Conservation (phyloP, 768 basidiomycete species). For the Tremella mesenterica region DNA sequence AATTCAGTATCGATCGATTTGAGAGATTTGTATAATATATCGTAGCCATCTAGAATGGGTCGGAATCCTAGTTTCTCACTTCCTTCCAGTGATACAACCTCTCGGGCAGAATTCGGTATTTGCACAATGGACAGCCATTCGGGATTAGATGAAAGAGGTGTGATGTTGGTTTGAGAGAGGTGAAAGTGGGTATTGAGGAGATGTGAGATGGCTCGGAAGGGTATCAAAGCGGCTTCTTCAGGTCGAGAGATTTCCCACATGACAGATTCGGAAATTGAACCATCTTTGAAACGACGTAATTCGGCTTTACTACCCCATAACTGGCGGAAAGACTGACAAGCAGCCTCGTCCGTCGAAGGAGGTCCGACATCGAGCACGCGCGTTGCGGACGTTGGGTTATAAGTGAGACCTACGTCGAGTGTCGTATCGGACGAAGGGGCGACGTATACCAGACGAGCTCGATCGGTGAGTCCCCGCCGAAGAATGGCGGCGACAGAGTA, state of each 20-base stretch:
- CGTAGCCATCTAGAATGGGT: conserved; percentile 66
- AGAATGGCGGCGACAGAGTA: conserved; percentile 37
- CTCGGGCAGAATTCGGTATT: conserved; percentile 41
- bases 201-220: conserved; percentile 63
- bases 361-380: conserved; percentile 91
- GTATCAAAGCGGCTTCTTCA: conserved; percentile 73
- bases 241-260: conserved; percentile 79
- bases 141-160: conserved; percentile 20
- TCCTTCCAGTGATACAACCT: conserved; percentile 39
- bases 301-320: conserved; percentile 92
- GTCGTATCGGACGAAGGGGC: conserved; percentile 43
- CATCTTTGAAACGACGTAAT: conserved; percentile 89
- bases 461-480: conserved; percentile 63
- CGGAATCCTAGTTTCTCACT: conserved; percentile 45
- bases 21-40: conserved; percentile 63
- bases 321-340: conserved; percentile 58
- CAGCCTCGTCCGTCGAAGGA: conserved; percentile 49
- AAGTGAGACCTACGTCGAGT: conserved; percentile 66
- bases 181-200: conserved; percentile 68
- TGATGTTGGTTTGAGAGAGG: conserved; percentile 45
- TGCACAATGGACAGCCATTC: conserved; percentile 33
- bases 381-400: conserved; percentile 63
- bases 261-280: conserved; percentile 82
- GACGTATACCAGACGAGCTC: conserved; percentile 59
- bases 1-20: conserved; percentile 62